A percentile compares a stretch with the other conserved stretches of the same genome.
Evolutionary conservation across 2,329 filamentous ascomycete genomes (phyloP).

Genomic region (Calonectria pteridis): DNA sequence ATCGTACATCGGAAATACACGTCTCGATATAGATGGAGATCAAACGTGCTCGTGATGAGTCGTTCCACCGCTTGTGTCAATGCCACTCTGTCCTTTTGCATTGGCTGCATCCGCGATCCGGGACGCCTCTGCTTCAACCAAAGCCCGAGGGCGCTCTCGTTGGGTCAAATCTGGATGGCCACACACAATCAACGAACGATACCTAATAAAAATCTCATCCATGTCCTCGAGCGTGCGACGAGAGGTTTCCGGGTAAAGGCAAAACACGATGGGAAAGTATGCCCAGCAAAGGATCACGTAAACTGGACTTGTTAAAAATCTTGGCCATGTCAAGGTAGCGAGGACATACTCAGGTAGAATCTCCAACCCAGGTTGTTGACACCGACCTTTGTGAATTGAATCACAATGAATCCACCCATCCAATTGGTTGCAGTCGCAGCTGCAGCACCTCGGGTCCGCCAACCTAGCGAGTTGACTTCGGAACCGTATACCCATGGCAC

Average conservation of each 20-base stretch:
- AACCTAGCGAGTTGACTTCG: conserved; percentile 57
- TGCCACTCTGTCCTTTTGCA: not conserved
- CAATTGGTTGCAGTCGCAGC: conserved; percentile 60
- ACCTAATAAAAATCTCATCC: conserved; percentile 56
- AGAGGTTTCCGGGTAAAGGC: conserved; percentile 64
- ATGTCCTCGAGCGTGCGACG: conserved; percentile 62
- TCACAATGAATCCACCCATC: conserved; percentile 57
- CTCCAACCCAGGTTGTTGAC: conserved; percentile 56
- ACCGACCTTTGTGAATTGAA: conserved; percentile 59
- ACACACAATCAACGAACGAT: conserved; percentile 49
- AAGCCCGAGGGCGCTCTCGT: conserved; percentile 50
- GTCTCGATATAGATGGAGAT: no score
- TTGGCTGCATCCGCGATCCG: conserved; percentile 41
- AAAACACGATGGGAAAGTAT: conserved; percentile 57
- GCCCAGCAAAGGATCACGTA: conserved; percentile 50
- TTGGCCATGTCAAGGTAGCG: accelerated
- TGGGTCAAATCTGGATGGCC: conserved; percentile 50
- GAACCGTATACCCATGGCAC: conserved; percentile 58
- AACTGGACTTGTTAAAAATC: conserved; percentile 33
- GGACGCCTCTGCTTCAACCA: conserved; percentile 51
- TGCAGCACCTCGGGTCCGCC: conserved; percentile 56
- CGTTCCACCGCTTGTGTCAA: not conserved
- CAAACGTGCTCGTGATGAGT: conserved; percentile 19
- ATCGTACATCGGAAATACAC: no score
- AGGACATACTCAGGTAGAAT: conserved; percentile 55